Evolutionary conservation across 768 basidiomycete species (phyloP).

Genomic region (Trichaptum fuscoviolaceum): DNA sequence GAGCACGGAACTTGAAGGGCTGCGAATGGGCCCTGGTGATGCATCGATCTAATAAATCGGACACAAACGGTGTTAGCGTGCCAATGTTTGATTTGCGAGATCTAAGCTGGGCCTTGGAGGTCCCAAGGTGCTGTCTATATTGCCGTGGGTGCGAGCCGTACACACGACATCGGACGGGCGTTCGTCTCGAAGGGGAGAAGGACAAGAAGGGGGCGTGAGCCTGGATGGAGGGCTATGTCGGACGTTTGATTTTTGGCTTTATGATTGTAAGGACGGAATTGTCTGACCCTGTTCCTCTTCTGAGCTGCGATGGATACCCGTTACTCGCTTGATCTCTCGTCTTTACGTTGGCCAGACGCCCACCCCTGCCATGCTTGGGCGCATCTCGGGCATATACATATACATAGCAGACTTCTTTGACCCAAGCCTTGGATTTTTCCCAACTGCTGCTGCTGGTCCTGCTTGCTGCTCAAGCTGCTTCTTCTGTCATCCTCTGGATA

Average conservation of each 20-base stretch:
- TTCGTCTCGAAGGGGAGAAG: background rate
- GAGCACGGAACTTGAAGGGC: too few species aligned
- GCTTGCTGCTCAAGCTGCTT: background rate
- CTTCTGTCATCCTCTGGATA: background rate
- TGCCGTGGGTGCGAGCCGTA: background rate
- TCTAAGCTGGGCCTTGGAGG: background rate
- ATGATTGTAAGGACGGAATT: background rate
- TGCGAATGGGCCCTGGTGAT: background rate
- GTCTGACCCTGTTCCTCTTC: background rate
- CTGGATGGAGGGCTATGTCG: background rate
- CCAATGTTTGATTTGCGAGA: background rate
- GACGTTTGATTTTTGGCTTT: background rate
- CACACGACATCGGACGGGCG: background rate
- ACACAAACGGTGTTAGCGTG: background rate
- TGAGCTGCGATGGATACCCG: background rate
- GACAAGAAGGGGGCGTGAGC: background rate
- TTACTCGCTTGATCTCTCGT: background rate
- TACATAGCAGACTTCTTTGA: background rate
- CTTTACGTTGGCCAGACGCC: background rate
- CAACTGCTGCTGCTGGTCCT: background rate
- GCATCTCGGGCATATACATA: background rate
- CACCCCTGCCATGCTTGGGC: background rate
- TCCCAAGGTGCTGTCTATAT: background rate
- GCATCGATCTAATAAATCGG: background rate
- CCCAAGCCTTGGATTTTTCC: background rate